Evolutionary conservation across 1,284 basidiomycete species (phyloP).

Genomic region (Mycena sp.): DNA sequence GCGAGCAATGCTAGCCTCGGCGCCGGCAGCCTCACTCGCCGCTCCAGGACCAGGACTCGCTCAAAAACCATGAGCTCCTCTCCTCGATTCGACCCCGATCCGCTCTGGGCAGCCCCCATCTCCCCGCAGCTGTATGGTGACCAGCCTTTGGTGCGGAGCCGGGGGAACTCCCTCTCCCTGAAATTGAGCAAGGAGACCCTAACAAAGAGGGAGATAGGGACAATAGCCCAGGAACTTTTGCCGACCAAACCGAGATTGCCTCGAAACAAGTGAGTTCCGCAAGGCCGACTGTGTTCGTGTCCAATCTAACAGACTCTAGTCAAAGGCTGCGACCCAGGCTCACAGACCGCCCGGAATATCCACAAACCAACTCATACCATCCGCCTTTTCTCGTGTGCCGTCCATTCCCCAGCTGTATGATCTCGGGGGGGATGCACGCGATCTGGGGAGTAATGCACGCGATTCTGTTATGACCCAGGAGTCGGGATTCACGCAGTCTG

Average conservation of each 20-base stretch:
- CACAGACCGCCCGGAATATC: not conserved
- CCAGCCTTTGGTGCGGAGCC: slow-evolving; percentile 39
- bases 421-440: slow-evolving; percentile 16
- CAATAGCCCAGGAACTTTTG: not conserved
- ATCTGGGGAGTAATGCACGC: slow-evolving; percentile 20
- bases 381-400: slow-evolving; percentile 57
- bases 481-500: slow-evolving; percentile 31
- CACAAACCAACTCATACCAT: slow-evolving; percentile 29
- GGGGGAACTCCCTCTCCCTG: not conserved
- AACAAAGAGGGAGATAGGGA: not conserved
- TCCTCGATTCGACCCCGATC: slow-evolving; percentile 33
- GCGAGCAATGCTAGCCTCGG: slow-evolving; percentile 54
- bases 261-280: slow-evolving; percentile 1
- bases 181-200: too few species aligned
- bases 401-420: slow-evolving; percentile 43
- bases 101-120: slow-evolving; percentile 15
- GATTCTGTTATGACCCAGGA: slow-evolving; percentile 60
- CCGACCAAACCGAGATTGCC: not conserved
- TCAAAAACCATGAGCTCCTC: slow-evolving; percentile 49
- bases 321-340: slow-evolving; percentile 14
- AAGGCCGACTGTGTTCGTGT: not conserved
- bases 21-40: slow-evolving; percentile 51
- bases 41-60: slow-evolving; percentile 54
- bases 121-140: slow-evolving; percentile 25
- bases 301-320: not conserved